Evolutionary conservation across 2,329 filamentous ascomycete genomes (phyloP).

Genomic region (Lachnellula hyalina): DNA sequence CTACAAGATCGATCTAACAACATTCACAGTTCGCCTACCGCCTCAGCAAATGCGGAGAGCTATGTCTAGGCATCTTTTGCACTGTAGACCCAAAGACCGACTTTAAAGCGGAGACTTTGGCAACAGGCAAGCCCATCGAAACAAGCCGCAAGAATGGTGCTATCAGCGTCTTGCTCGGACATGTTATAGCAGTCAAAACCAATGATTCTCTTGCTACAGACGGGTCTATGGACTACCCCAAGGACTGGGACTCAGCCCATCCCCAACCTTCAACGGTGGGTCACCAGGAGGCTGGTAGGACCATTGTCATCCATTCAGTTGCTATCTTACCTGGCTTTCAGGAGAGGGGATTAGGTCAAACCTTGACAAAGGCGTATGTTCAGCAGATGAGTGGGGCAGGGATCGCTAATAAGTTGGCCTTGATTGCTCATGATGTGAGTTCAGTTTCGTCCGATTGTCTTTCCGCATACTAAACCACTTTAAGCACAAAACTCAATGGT

Average conservation of each 20-base stretch:
- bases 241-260: slow-evolving; percentile 54
- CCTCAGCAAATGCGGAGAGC: slow-evolving; percentile 66
- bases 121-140: slow-evolving; percentile 53
- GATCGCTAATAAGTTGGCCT: slow-evolving; percentile 65
- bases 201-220: slow-evolving; percentile 61
- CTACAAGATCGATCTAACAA: slow-evolving; percentile 5
- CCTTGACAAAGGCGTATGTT: slow-evolving; percentile 70
- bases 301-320: slow-evolving; percentile 76
- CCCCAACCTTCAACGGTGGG: slow-evolving; percentile 47
- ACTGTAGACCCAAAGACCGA: slow-evolving; percentile 47
- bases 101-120: slow-evolving; percentile 48
- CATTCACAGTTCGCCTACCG: slow-evolving; percentile 65
- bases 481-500: slow-evolving; percentile 65
- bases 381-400: slow-evolving; percentile 68
- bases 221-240: slow-evolving; percentile 67
- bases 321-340: slow-evolving; percentile 74
- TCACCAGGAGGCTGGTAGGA: slow-evolving; percentile 68
- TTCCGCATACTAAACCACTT: neutral
- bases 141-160: slow-evolving; percentile 51
- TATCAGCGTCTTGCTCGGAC: slow-evolving; percentile 63
- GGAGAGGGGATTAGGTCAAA: slow-evolving; percentile 65
- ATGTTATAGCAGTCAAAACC: slow-evolving; percentile 72
- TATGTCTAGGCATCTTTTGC: slow-evolving; percentile 77
- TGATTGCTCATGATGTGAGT: slow-evolving; percentile 69
- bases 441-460: neutral